Evolutionary conservation across 768 basidiomycete genomes (phyloP).

Genomic region (Phallus indusiatus): DNA sequence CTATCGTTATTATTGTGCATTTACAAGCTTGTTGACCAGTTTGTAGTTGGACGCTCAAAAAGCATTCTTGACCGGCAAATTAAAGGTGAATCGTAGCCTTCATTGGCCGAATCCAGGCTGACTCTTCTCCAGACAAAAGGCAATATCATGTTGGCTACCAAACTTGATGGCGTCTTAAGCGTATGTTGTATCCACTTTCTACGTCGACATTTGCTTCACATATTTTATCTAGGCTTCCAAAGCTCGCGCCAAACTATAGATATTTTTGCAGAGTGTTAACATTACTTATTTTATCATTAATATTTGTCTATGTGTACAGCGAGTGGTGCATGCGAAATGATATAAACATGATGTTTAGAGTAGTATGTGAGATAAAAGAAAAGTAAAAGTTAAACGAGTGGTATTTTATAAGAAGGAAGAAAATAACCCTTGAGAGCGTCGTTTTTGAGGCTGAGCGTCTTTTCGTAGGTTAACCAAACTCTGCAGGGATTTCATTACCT

Average conservation of each 20-base stretch:
- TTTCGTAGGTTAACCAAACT: conserved; percentile 81
- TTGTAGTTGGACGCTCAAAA: conserved; percentile 79
- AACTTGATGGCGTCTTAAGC: conserved; percentile 77
- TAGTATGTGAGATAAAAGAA: not conserved
- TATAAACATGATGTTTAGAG: not conserved
- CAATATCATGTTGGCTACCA: conserved; percentile 91
- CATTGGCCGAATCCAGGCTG: too few species aligned
- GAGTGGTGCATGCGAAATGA: not conserved
- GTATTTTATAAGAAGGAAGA: conserved; percentile 25
- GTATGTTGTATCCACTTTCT: conserved; percentile 27
- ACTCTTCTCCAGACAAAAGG: conserved; percentile 44
- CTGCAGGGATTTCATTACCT: conserved; percentile 96
- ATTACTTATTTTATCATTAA: conserved; percentile 1
- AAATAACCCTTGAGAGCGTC: conserved; percentile 72
- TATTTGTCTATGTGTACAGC: not conserved
- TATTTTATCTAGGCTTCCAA: conserved; percentile 3
- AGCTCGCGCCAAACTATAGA: conserved; percentile 34
- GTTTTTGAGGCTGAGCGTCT: conserved; percentile 64
- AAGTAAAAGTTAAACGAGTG: not conserved
- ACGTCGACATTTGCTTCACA: not conserved
- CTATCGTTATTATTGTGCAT: conserved; percentile 8
- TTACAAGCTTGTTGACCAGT: not conserved
- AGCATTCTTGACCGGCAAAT: conserved; percentile 91
- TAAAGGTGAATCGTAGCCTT: conserved; percentile 38
- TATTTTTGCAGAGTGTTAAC: not conserved